phyloP scores from a whole-genome alignment of 139 green algal species.

The Tetradesmus lagerheimii region DNA sequence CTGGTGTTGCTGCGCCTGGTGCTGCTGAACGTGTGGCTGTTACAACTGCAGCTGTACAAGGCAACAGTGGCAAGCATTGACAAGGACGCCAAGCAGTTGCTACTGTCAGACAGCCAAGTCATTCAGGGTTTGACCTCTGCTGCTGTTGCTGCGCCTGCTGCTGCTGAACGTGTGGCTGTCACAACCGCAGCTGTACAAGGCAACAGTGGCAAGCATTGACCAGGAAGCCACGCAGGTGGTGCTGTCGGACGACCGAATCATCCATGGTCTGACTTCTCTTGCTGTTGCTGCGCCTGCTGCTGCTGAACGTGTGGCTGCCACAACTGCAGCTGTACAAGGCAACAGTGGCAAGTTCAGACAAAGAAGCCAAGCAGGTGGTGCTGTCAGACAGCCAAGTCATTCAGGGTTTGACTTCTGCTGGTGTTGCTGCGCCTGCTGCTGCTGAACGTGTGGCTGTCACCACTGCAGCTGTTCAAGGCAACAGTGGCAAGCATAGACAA shows the following conservation, averaged over 20 bases:
- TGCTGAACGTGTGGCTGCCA: slow-evolving; percentile 81
- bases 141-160: slow-evolving; percentile 80
- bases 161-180: slow-evolving; percentile 83
- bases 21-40: neutral
- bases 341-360: slow-evolving; percentile 76
- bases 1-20: neutral
- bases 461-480: slow-evolving; percentile 70
- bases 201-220: slow-evolving; percentile 75
- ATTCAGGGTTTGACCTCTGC: slow-evolving; percentile 66
- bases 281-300: slow-evolving; percentile 82
- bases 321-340: slow-evolving; percentile 72
- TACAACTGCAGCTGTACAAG: slow-evolving; percentile 72
- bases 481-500: slow-evolving; percentile 79
- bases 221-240: slow-evolving; percentile 71
- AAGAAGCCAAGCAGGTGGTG: slow-evolving; percentile 69
- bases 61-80: slow-evolving; percentile 74
- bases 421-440: neutral
- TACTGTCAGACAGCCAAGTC: slow-evolving; percentile 58
- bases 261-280: slow-evolving; percentile 65
- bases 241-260: slow-evolving; percentile 57
- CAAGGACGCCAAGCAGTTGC: slow-evolving; percentile 72
- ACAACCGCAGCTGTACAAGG: slow-evolving; percentile 71
- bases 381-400: slow-evolving; percentile 53
- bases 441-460: neutral
- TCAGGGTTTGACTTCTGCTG: neutral